Base-by-base conservation (phyloP, 2,329 filamentous ascomycete genomes). In the Teratosphaeria gauchensis region DNA sequence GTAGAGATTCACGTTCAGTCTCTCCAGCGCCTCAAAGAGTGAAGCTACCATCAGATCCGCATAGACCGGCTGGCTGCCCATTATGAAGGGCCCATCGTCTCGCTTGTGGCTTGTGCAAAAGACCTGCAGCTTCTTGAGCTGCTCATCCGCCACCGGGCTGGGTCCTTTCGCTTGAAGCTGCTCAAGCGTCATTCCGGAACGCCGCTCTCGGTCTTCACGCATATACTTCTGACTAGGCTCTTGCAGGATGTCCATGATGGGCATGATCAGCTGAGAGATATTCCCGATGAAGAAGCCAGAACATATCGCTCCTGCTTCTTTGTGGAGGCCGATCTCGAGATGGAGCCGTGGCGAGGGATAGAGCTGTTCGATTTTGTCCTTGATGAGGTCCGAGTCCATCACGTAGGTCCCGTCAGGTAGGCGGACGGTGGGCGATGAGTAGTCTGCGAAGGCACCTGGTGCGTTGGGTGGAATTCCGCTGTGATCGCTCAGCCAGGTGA, bases 131-230 rank as follows among this genome's bases (percentile, higher is more conserved):
- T 62, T 46, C 66, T 65, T 67, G 7, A 63, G 65, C 30, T 57
- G 46, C 55, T 67, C 63, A 7, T 35, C 33, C 8, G 14, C 8
- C 33, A 6, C 33, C 14, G 33, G 33, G 4, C 66, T 65, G 74
- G 68, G 12, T 12, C 59, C 63, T 6, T 53, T 68, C 59, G 74
- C 75, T 1, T 65, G 63, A 5, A 64, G 56, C 30, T 65, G 62
- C 42, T 66, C 63, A 5, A 66, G 57, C 8, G 56, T 58, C 61
- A 62, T 60, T 7, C 67, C 67, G 21, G 65, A 62, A 8, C 11
- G 11, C 12, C 58, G 58, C 42, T 62, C 60, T 16, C 60, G 56
- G 12, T 56, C 58, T 48, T 32, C 58, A 14, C 55, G 55, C 58
- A 66, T 66, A 16, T 35, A 58, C 9, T 56, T 14, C 33, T 35